Evolutionary conservation across 257 asterid species (phyloP), one percentile per base, ranked within the genome.

Genomic region (Gentiana dahurica): DNA sequence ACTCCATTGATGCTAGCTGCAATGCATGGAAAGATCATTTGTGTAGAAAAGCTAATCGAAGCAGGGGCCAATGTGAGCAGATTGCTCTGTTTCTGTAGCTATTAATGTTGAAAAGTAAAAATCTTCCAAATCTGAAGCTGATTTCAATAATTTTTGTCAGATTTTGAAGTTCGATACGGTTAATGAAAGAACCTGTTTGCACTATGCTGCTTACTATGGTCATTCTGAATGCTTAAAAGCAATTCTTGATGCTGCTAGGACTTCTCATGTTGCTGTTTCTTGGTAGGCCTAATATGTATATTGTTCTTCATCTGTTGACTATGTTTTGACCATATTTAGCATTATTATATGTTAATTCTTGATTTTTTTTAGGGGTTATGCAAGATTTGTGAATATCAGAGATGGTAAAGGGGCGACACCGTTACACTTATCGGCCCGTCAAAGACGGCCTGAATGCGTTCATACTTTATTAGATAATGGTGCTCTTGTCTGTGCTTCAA

Each of bases 1-100:
- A 92, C 97, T 68, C 97, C 98, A 57, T 68, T 92, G 80, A 92
- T 92, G 98, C 66, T 92, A 75, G 98, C 98, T 61, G 90, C 98
- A 73, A 85, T 92, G 97, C 95, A 92, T 58, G 98, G 98, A 58
- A 92, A 85, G 85, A 73, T 85, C 80, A 65, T 78, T 7, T 85
- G 97, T 71, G 87, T 88, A 66, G 62, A 72, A 69, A 85, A 77
- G 81, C 89, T 92, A 44, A 92, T 88, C 45, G 88, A 81, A 73
- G 87, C 94, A 12, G 98, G 98, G 64, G 95, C 97, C 35, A 85
- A 88, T 77, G 98, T 88, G 71, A 67, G 90, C 24, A 12, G 9
- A 47, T 53, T n/a, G 51, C 6, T 36, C 10, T 56, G 49, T 55
- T 59, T 55, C 55, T 49, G 51, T 12, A 33, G 57, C 13, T 36